Percentiles rank a stretch among this genome's conserved stretches.
These are phyloP conservation scores for Meyerozyma sp. DNA, from an alignment of 1,139 yeast genomes.

Conservation along the genomic window DNA sequence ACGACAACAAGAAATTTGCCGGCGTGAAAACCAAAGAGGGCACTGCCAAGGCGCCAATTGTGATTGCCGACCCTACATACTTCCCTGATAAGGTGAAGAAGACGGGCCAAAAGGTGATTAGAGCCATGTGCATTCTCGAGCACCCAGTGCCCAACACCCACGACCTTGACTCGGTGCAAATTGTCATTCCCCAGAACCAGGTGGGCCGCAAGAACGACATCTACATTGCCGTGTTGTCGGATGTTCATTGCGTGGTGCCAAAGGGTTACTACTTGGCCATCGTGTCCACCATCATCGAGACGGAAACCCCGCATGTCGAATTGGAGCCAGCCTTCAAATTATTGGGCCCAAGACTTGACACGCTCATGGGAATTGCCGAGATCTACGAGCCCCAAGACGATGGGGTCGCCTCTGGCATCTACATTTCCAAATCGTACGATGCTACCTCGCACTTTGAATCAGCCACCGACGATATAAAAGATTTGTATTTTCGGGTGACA, in stretches of 20 bases:
- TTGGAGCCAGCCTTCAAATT: constrained; percentile 92
- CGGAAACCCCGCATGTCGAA: constrained; percentile 89
- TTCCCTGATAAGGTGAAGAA: constrained; percentile 87
- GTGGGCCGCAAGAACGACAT: constrained; percentile 91
- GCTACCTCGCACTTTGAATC: constrained; percentile 94
- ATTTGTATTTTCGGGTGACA: constrained; percentile 79
- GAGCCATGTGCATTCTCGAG: constrained; percentile 91
- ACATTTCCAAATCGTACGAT: constrained; percentile 84
- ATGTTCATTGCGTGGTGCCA: constrained; percentile 87
- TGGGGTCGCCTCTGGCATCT: constrained; percentile 76
- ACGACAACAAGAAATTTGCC: constrained; percentile 60
- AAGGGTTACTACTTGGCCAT: constrained; percentile 90
- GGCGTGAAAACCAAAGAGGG: constrained; percentile 94
- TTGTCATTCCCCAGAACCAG: constrained; percentile 95
- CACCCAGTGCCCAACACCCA: constrained; percentile 84
- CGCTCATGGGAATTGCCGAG: constrained; percentile 95
- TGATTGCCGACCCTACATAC: constrained; percentile 97
- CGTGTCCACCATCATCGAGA: constrained; percentile 90
- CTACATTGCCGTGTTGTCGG: constrained; percentile 85
- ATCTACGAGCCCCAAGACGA: constrained; percentile 82
- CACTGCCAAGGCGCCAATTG: constrained; percentile 84
- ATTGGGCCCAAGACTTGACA: constrained; percentile 72
- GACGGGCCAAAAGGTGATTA: constrained; percentile 81
- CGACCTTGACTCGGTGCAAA: constrained; percentile 85
- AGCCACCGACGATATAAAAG: constrained; percentile 95